Evolutionary conservation across 768 basidiomycete species (phyloP), one percentile per base, ranked within the genome.

Genomic region (Filobasidium floriforme): DNA sequence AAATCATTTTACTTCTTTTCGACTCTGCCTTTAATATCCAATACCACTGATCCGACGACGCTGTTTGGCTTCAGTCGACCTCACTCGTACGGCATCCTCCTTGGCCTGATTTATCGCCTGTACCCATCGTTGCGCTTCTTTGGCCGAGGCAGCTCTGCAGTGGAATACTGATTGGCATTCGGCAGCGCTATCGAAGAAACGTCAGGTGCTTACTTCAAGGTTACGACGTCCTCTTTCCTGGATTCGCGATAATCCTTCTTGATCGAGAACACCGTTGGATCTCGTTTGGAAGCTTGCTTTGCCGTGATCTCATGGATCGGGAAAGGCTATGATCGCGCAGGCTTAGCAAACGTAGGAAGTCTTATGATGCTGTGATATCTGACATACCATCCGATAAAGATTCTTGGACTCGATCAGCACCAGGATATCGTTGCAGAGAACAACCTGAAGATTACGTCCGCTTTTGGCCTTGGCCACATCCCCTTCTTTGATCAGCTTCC

Each of bases 351-450:
- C 43, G 28, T 14, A 41, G 32, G 26, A 22, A 18, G 9, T 26
- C 32, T 37, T 9, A 40, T 24, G 10, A 54, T 1, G 11, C 4
- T 19, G 46, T 51, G 24, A 6, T 4, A 51, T 24, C 26, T 6
- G 7, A 80, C 86, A 71, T 62, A 92, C 92, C 85, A 92, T 88
- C 44, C 89, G 85, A 77, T 93, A 93, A 15, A 94, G 74, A 14
- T 85, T 86, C 68, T 83, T 85, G 29, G 84, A 84, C 0, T 92
- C 90, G 22, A 90, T 87, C 65, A 98, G 81, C 2, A 97, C 86
- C 57, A 97, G 76, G 49, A 94, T 88, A 73, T 97, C 94, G 73
- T 84, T 94, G 73, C 92, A 97, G 68, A 98, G 77, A 77, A 92
- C 86, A 7, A 83, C 85, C 46, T 86, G 83, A 54, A 97, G 77